Evolutionary conservation across 1,284 basidiomycete species (phyloP), one percentile per base, ranked within the genome.

Genomic region (Macrocystidia cucumis): DNA sequence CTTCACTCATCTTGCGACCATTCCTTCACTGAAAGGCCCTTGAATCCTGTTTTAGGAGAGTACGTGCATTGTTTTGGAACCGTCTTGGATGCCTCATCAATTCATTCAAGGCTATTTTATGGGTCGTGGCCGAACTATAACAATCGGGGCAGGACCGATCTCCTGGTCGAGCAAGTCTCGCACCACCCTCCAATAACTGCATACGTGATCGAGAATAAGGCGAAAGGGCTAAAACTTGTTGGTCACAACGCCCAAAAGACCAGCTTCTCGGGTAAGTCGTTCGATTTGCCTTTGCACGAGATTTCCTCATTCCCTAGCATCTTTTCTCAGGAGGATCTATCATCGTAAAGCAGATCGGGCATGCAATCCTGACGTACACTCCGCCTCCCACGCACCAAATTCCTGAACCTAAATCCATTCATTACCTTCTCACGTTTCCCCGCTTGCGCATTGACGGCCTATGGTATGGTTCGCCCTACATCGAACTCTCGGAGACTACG

Each of bases 211-310:
- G 73, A 80, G 61, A 98, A 98, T 66, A 65, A 77, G 40, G 56
- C 67, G 29, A 91, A 91, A 50, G 85, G 90, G 1, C 60, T 98
- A 37, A 62, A 72, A 29, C 74, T 97, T 37, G 77, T 80, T 34
- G 95, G 95, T 14, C 91, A 97, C 60, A 92, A 81, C 47, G 95
- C 90, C 5, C 95, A 98, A 63, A 98, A 98, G 77, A 98, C 95
- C 5, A 80, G 81, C 43, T 97, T 98, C 59, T 80, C 81, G 43
- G 74, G 82, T 82, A 48, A 40, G 73, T 61, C 33, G 13, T 12
- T 3, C 23, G 8, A 18, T 27, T 34, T 19, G 16, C 29, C n/a
- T 7, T 17, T 4, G 34, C 23, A 19, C 20, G 29, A 8, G 17
- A 9, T 36, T 29, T 34, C 17, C 29, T 21, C 33, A 28, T 40